A percentile compares a stretch with the other conserved stretches of the same genome.
Conservation (phyloP, 768 basidiomycete species). For the Suillus placidus region DNA sequence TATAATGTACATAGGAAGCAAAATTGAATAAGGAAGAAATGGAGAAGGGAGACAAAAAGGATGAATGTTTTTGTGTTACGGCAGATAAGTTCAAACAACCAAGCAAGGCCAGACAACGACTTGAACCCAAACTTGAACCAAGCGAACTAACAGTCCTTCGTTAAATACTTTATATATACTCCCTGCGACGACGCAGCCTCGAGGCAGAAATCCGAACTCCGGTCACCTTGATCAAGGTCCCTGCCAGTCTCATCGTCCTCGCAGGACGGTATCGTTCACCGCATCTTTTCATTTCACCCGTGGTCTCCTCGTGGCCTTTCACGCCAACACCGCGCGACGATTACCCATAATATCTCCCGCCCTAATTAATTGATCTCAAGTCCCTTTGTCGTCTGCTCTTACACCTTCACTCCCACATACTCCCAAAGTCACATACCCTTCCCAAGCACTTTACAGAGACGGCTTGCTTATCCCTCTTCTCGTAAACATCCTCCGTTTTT, state of each 20-base stretch:
- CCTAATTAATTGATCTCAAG: conserved; percentile 33
- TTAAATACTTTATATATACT: conserved; percentile 16
- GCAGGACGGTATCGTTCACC: conserved; percentile 8
- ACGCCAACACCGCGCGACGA: conserved; percentile 38
- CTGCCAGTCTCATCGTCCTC: neutral
- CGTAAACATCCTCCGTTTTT: conserved; percentile 14
- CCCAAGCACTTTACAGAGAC: conserved; percentile 16
- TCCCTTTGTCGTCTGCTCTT: conserved; percentile 30
- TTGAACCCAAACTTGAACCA: neutral
- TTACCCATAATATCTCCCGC: conserved; percentile 31
- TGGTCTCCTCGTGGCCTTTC: conserved; percentile 33
- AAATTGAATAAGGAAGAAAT: neutral
- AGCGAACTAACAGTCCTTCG: conserved; percentile 11
- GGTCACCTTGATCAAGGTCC: neutral
- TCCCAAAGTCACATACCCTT: conserved; percentile 27
- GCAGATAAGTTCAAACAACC: neutral
- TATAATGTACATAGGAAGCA: too few relatives aligned
- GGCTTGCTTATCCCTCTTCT: neutral
- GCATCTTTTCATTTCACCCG: conserved; percentile 6
- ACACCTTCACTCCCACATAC: conserved; percentile 23
- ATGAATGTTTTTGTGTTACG: neutral
- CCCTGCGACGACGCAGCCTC: too few relatives aligned
- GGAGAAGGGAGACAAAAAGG: conserved; percentile 9
- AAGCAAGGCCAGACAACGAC: conserved; percentile 5
- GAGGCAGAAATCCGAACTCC: conserved; percentile 25